phyloP scores from a whole-genome alignment of 2,329 filamentous ascomycete genomes.

The Graphilbum ipis-grandicollis region DNA sequence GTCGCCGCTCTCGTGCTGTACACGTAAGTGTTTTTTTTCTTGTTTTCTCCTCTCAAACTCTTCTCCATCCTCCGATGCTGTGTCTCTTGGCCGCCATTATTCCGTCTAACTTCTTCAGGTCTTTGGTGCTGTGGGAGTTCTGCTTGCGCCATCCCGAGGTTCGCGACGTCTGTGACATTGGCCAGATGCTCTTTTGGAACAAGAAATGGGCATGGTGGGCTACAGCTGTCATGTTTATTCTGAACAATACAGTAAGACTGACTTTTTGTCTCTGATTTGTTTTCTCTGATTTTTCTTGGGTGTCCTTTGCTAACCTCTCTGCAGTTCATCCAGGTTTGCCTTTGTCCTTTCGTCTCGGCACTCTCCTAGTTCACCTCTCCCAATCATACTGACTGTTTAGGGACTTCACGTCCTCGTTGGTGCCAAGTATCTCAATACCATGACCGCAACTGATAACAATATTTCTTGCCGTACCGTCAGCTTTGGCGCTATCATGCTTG shows the following conservation, averaged over 20 bases:
- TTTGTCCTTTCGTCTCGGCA: neutral
- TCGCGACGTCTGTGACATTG: slow-evolving; percentile 84
- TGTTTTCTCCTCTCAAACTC: neutral
- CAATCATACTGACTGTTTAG: slow-evolving; percentile 18
- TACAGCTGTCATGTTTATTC: slow-evolving; percentile 70
- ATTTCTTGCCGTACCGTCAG: slow-evolving; percentile 57
- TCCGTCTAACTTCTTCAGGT: slow-evolving; percentile 49
- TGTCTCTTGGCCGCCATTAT: too few relatives aligned
- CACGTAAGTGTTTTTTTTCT: slow-evolving; percentile 57
- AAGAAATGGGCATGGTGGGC: slow-evolving; percentile 54
- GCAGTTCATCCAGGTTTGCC: slow-evolving; percentile 51
- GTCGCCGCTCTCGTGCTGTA: slow-evolving; percentile 69
- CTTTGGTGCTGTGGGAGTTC: slow-evolving; percentile 52
- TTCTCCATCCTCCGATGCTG: too few relatives aligned
- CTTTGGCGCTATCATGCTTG: slow-evolving; percentile 56
- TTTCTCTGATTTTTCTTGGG: too few relatives aligned
- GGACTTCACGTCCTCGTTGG: slow-evolving; percentile 71
- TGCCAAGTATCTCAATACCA: slow-evolving; percentile 79
- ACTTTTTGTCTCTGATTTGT: too few relatives aligned
- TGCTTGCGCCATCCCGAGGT: slow-evolving; percentile 82
- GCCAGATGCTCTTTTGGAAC: slow-evolving; percentile 87
- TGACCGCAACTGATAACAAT: slow-evolving; percentile 49
- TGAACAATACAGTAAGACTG: slow-evolving; percentile 70
- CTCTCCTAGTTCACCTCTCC: too few relatives aligned
- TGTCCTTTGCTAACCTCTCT: neutral